Percentiles rank a stretch among this genome's conserved stretches.
phyloP scores from a whole-genome alignment of 345 rosid species.

The Gossypium arboreum region DNA sequence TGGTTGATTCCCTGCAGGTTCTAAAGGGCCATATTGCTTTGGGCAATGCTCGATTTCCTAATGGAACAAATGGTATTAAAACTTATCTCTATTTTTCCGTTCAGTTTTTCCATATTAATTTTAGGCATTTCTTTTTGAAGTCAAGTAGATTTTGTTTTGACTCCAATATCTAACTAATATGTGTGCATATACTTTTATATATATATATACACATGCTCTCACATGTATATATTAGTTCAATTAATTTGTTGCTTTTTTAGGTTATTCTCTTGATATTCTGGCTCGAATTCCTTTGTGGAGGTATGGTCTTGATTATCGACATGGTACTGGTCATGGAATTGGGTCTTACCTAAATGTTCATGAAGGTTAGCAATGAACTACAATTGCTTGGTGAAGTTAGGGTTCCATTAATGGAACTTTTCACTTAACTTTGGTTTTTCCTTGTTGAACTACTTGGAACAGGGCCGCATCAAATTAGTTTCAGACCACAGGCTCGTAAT shows the following conservation, averaged over 20 bases:
- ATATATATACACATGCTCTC: neutral
- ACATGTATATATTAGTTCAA: neutral
- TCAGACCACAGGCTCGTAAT: constrained; percentile 72
- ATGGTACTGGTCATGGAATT: constrained; percentile 98
- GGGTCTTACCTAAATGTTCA: constrained; percentile 95
- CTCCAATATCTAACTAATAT: neutral
- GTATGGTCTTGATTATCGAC: constrained; percentile 91
- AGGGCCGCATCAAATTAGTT: constrained; percentile 95
- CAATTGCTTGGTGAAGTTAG: constrained; percentile 5
- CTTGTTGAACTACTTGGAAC: constrained; percentile 25
- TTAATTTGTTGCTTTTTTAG: constrained; percentile 30
- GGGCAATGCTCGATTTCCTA: constrained; percentile 82
- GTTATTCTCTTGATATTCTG: constrained; percentile 86
- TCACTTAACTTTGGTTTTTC: neutral
- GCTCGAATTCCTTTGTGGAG: constrained; percentile 90
- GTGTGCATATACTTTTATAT: neutral
- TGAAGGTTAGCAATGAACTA: constrained; percentile 60
- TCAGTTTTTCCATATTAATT: neutral
- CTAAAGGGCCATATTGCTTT: constrained; percentile 91
- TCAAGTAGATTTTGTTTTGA: neutral
- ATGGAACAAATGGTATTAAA: constrained; percentile 77
- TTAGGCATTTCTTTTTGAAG: constrained; percentile 6
- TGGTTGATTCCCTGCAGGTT: constrained; percentile 44
- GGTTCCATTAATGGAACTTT: constrained; percentile 12
- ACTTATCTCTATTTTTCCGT: constrained; percentile 12